Base-by-base conservation (phyloP, 2,329 filamentous ascomycete species). In the Trichoderma hamatum region DNA sequence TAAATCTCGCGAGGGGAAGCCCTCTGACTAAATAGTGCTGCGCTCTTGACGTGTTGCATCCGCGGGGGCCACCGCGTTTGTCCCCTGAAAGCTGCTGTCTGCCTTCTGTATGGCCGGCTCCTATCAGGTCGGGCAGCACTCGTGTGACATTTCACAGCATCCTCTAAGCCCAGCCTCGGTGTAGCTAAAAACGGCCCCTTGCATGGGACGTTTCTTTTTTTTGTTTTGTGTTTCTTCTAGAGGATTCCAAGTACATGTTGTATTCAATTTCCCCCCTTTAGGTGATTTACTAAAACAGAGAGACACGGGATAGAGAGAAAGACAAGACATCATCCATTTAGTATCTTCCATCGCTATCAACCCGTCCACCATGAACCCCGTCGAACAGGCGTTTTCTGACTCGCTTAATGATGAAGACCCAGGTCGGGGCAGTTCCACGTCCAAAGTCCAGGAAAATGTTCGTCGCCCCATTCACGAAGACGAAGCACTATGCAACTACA, bases 161-260 rank as follows among this genome's bases (percentile, higher is more conserved):
- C 62, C 36, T 55, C 51, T 13, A 26, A 65, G 49, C 34, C 36
- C 62, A 56, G 62, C 62, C 28, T 65, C 36, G 24, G 30, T 32
- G 62, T 56, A 56, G 56, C 62, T 65, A 30, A n/a, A 54, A 54
- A 19, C 51, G 46, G n/a, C 62, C 62, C 62, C 62, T 65, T 65
- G 62, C 62, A 65, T 65, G 32, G 43, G 36, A 1, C 39, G 16
- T 43, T 43, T 43, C 39, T 30, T 11, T 58, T 58, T 32, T 30
- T 56, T 34, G n/a, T 30, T 46, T 2, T 54, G 10, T 26, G 19
- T 30, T 39, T 16, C 32, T 55, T 55, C 62, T 28, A 32, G 13
- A 19, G 5, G 60, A 9, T 65, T 56, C 62, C 51, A 65, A 28
- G 61, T 30, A 55, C 34, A 63, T 52, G 39, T 32, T 7, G 16